A percentile compares a stretch with the other conserved stretches of the same genome.
phyloP scores from a whole-genome alignment of 768 basidiomycete species.

The Tricholoma bakamatsutake region DNA sequence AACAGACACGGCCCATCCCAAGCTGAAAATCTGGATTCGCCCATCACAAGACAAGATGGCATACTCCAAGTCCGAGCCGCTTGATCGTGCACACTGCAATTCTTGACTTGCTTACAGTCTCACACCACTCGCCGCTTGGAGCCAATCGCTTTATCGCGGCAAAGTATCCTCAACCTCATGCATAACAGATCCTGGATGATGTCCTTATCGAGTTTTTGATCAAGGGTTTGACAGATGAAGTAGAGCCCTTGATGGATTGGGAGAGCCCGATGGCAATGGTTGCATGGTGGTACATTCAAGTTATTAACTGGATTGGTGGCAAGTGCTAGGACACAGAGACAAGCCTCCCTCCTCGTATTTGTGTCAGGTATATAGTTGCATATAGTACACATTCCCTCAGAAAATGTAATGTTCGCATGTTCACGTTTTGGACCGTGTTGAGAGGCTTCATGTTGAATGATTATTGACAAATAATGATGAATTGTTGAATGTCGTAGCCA shows the following conservation, averaged over 20 bases:
- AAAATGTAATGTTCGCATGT: not conserved
- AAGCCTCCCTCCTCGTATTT: not conserved
- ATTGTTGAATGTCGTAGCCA: not conserved
- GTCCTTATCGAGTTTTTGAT: slow-evolving; percentile 44
- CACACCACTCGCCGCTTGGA: slow-evolving; percentile 28
- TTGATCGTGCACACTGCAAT: slow-evolving; percentile 43
- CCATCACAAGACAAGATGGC: slow-evolving; percentile 59
- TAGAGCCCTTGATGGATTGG: slow-evolving; percentile 51
- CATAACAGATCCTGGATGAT: slow-evolving; percentile 49
- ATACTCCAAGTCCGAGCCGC: slow-evolving; percentile 18
- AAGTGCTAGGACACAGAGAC: not conserved
- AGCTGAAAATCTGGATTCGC: slow-evolving; percentile 55
- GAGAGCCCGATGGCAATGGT: slow-evolving; percentile 36
- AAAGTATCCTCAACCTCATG: slow-evolving; percentile 56
- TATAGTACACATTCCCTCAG: not conserved
- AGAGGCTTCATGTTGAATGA: not conserved
- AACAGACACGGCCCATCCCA: slow-evolving; percentile 28
- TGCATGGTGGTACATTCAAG: slow-evolving; percentile 32
- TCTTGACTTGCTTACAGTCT: slow-evolving; percentile 54
- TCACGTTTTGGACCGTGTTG: not conserved
- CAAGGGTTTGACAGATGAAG: slow-evolving; percentile 40
- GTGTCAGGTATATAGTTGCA: not conserved
- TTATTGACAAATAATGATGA: not conserved
- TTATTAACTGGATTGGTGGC: slow-evolving; percentile 13
- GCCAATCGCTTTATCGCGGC: slow-evolving; percentile 37